Evolutionary conservation across 805 yeast species (phyloP).

Genomic region (Suhomyces sp.): DNA sequence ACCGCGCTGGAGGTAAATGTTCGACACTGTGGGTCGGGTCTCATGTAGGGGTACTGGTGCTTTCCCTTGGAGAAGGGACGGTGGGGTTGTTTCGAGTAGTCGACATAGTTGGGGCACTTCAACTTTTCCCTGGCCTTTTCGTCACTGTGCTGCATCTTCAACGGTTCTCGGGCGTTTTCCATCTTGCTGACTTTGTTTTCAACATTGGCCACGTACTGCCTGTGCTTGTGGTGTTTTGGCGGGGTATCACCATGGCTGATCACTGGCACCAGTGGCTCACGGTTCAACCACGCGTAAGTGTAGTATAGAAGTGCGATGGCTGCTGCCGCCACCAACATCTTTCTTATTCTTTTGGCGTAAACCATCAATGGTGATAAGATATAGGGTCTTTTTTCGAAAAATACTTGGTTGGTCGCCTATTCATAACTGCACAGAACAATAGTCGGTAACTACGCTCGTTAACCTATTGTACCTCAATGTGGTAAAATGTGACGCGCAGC

Average conservation of each 20-base stretch:
- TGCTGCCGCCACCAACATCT: background rate
- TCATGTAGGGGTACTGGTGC: slow-evolving; percentile 61
- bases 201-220: background rate
- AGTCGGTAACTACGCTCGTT: background rate
- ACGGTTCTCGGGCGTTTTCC: background rate
- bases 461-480: background rate
- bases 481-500: background rate
- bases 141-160: background rate
- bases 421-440: background rate
- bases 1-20: slow-evolving; percentile 65
- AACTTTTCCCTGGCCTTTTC: background rate
- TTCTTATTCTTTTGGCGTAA: background rate
- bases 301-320: background rate
- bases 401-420: background rate
- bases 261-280: background rate
- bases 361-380: background rate
- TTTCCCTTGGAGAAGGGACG: slow-evolving; percentile 58
- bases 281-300: background rate
- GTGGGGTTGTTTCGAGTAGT: slow-evolving; percentile 55
- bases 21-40: slow-evolving; percentile 71
- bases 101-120: slow-evolving; percentile 60
- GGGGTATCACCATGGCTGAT: background rate
- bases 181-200: background rate
- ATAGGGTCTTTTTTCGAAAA: background rate
- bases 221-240: background rate